phyloP scores from a whole-genome alignment of 306 rosid genomes.

The Alnus rubra region DNA sequence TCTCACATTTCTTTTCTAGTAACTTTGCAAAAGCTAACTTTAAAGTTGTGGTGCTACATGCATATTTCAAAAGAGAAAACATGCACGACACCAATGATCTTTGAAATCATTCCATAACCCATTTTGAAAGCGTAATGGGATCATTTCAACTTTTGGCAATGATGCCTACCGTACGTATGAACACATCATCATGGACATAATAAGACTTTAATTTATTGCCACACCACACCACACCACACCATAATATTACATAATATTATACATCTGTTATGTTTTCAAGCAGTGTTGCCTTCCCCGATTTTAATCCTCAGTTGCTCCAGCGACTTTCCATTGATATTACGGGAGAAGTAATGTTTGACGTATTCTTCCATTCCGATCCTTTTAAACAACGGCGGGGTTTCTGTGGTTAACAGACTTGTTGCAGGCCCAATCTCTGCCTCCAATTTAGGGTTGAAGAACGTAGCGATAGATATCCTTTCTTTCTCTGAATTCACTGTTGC shows the following conservation, averaged over 20 bases:
- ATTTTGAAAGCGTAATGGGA: too few species aligned
- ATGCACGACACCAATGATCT: too few species aligned
- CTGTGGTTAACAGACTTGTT: slow-evolving; percentile 26
- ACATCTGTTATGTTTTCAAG: neutral
- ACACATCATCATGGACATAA: too few species aligned
- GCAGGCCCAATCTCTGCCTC: slow-evolving; percentile 66
- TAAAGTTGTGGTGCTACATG: too few species aligned
- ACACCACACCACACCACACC: too few species aligned
- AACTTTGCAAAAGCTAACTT: too few species aligned
- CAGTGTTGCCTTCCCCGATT: neutral
- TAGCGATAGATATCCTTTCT: slow-evolving; percentile 64
- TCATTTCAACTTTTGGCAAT: too few species aligned
- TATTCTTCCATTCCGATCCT: slow-evolving; percentile 55
- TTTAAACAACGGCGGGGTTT: slow-evolving; percentile 52
- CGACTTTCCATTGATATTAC: slow-evolving; percentile 57
- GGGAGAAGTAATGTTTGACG: slow-evolving; percentile 49
- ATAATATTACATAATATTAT: neutral
- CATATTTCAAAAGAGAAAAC: too few species aligned
- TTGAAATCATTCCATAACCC: too few species aligned
- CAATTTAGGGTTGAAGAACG: slow-evolving; percentile 63
- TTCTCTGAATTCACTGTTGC: slow-evolving; percentile 61
- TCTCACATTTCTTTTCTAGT: too few species aligned
- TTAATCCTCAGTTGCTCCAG: slow-evolving; percentile 59
- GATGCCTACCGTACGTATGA: too few species aligned
- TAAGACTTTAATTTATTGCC: too few species aligned